phyloP scores from a whole-genome alignment of 257 asterid genomes.

The Scutellaria barbata region DNA sequence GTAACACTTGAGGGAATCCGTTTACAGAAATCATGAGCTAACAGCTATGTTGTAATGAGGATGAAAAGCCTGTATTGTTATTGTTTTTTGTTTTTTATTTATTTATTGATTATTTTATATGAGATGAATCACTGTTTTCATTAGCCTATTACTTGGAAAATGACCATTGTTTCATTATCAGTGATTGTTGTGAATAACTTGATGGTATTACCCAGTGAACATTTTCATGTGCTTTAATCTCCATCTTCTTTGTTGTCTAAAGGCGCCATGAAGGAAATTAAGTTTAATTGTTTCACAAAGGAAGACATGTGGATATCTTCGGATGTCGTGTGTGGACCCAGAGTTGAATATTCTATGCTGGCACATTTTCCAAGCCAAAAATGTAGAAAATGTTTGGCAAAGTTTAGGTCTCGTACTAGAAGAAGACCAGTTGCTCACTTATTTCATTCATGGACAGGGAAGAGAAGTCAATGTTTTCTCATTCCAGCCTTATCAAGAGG shows the following conservation, averaged over 20 bases:
- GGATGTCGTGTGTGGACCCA: constrained; percentile 59
- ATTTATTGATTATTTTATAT: background rate
- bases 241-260: constrained; percentile 35
- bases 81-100: background rate
- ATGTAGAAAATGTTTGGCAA: constrained; percentile 42
- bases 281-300: constrained; percentile 49
- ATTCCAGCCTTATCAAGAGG: constrained; percentile 57
- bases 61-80: background rate
- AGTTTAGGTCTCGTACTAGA: constrained; percentile 47
- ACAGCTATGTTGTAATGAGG: constrained; percentile 20
- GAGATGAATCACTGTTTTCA: constrained; percentile 13
- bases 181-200: background rate
- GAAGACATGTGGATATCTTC: constrained; percentile 78
- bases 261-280: constrained; percentile 48
- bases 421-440: constrained; percentile 49
- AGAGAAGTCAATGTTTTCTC: constrained; percentile 36
- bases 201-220: constrained; percentile 12
- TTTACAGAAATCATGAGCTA: background rate
- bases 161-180: background rate
- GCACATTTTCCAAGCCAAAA: constrained; percentile 50
- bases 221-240: constrained; percentile 30
- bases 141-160: constrained; percentile 20
- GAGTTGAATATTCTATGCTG: constrained; percentile 51
- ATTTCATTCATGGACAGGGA: constrained; percentile 46
- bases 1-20: constrained; percentile 1